These are phyloP conservation scores for Alternaria arborescens DNA, from an alignment of 2,329 filamentous ascomycete genomes.

Conservation along the genomic window DNA sequence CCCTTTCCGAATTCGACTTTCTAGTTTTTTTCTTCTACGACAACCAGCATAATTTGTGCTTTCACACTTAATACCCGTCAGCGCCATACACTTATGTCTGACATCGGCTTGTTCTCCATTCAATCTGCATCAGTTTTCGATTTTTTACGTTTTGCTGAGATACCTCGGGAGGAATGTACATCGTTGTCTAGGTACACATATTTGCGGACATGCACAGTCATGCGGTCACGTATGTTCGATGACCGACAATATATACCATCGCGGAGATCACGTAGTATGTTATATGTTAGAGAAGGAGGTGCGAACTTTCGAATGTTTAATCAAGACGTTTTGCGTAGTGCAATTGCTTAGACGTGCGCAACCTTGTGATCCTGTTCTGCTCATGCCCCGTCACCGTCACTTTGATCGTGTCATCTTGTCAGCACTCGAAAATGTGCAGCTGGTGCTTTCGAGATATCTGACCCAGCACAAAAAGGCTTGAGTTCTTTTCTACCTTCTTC, in stretches of 20 bases:
- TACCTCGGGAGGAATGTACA: slow-evolving; percentile 21
- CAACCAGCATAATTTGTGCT: slow-evolving; percentile 13
- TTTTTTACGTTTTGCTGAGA: slow-evolving; percentile 10
- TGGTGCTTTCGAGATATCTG: not conserved
- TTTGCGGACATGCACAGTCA: slow-evolving; percentile 3
- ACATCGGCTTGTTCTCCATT: slow-evolving; percentile 12
- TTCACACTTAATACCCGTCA: slow-evolving; percentile 38
- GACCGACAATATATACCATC: slow-evolving; percentile 10
- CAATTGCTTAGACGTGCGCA: not conserved
- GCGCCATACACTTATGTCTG: slow-evolving; percentile 8
- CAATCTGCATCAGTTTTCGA: slow-evolving; percentile 2
- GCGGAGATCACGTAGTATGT: slow-evolving; percentile 8
- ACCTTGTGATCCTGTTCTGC: not conserved
- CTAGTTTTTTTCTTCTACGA: slow-evolving; percentile 23
- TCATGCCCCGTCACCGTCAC: not conserved
- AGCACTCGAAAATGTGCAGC: not conserved
- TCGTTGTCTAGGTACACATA: slow-evolving; percentile 17
- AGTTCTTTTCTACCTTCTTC: not conserved
- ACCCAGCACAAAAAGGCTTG: not conserved
- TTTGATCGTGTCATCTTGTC: not conserved
- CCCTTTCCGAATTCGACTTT: slow-evolving; percentile 36
- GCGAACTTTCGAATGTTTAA: slow-evolving; percentile 6
- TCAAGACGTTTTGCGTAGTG: slow-evolving; percentile 1
- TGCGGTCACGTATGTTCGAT: not conserved
- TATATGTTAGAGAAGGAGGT: slow-evolving; percentile 2